A percentile compares a stretch with the other conserved stretches of the same genome.
Evolutionary conservation across 192 early-diverging fungal genomes (phyloP).

Genomic region (Cladochytrium replicatum): DNA sequence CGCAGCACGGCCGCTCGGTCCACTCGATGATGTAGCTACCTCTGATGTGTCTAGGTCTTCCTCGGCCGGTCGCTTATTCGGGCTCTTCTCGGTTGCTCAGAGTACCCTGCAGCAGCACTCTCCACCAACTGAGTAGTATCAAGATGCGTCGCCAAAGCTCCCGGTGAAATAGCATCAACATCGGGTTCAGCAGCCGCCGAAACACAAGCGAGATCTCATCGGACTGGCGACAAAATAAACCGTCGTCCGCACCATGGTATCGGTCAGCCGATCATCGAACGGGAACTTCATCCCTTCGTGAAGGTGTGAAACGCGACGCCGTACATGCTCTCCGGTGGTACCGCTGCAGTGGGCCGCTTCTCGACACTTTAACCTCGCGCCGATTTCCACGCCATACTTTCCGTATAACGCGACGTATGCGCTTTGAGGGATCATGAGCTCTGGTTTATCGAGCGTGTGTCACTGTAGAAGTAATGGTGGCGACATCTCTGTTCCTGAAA

Average conservation of each 20-base stretch:
- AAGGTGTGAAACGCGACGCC: constrained; percentile 41
- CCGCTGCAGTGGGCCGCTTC: constrained; percentile 9
- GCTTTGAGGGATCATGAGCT: no score
- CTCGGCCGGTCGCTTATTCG: neutral
- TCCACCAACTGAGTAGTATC: neutral
- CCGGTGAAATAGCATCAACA: neutral
- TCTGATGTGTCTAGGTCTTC: no score
- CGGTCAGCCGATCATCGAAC: constrained; percentile 36
- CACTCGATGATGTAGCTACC: neutral
- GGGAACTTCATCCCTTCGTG: constrained; percentile 40
- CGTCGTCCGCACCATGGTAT: constrained; percentile 34
- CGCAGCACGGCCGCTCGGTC: no score
- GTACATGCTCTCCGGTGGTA: constrained; percentile 23
- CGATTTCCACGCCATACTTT: neutral
- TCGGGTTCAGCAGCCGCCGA: constrained; percentile 21
- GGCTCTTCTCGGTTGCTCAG: neutral
- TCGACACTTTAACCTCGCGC: constrained; percentile 27
- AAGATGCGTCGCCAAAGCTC: neutral
- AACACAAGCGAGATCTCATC: constrained; percentile 50
- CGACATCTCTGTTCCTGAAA: neutral
- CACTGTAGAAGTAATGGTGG: neutral
- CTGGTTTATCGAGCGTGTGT: neutral
- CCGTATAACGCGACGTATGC: no score
- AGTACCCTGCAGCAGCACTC: neutral
- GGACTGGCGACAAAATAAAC: constrained; percentile 32